Evolutionary conservation across 257 asterid species (phyloP), one percentile per base, ranked within the genome.

Genomic region (Forsythia viridissima): DNA sequence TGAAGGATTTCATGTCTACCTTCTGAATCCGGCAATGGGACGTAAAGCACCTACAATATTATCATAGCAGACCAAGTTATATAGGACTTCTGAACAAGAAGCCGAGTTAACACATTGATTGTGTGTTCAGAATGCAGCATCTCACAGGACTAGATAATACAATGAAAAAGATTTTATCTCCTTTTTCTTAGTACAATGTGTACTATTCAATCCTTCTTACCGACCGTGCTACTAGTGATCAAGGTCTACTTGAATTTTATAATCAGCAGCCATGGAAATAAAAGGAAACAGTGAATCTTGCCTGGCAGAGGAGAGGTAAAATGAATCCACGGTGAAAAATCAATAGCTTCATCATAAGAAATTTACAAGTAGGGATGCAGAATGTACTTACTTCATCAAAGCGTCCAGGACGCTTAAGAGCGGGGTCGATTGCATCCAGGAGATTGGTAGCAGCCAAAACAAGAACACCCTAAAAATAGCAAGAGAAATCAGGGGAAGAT

Each of bases 371-470:
- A 61, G 30, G 71, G 71, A 38, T 71, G 77, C 39, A 70, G 21
- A 51, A 30, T 48, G 6, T 75, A 74, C 90, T 89, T 89, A 93
- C 99, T 24, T 91, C 83, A 80, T 95, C 99, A 59, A 95, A 95
- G 82, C 99, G 97, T 68, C 99, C 99, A 42, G 99, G 97, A 46
- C 98, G 97, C 92, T 90, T 87, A 65, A 95, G 97, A 2, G 99
- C 99, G 36, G 90, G 92, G 80, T 95, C 99, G 69, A 95, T 93
- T 74, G 98, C 96, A 18, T 92, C 86, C 76, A 96, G 96, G 13
- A 98, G 94, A 84, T 95, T 95, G 24, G 99, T 95, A 75, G 99
- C 99, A 77, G 97, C 99, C 87, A 95, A 86, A 80, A 95, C 98
- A 66, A 95, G 99, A 86, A 95, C 87, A 48, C 99, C 99, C 99